Conservation (phyloP, 2,329 filamentous ascomycete genomes). For the Scortechinia acanthostroma region DNA sequence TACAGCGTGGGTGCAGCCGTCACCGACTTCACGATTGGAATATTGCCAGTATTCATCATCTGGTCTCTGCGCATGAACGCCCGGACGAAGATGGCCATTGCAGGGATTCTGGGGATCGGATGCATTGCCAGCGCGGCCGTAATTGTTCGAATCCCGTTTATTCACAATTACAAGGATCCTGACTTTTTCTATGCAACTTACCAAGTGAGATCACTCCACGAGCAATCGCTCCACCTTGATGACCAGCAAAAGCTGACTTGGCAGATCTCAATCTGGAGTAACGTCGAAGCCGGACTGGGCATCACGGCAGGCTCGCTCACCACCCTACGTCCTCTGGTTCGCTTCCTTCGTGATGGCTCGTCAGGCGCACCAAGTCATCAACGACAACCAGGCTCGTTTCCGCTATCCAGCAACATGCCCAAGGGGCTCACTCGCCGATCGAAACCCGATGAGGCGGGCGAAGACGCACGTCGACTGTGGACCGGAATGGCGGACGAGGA, state of each 20-base stretch:
- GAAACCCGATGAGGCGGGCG: too few species aligned
- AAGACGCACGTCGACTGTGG: too few species aligned
- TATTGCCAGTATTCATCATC: not conserved
- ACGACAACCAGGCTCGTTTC: not conserved
- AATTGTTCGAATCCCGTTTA: not conserved
- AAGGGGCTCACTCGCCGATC: too few species aligned
- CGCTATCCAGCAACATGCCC: not conserved
- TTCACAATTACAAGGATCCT: not conserved
- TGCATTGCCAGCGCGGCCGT: not conserved
- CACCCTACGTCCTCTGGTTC: not conserved
- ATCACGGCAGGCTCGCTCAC: not conserved
- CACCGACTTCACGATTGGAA: not conserved
- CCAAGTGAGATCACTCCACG: too few species aligned
- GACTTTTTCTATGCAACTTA: not conserved
- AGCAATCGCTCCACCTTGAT: not conserved
- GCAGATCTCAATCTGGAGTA: not conserved
- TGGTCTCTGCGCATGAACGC: not conserved
- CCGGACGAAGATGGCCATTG: not conserved
- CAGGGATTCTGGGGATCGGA: not conserved
- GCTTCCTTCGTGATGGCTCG: not conserved
- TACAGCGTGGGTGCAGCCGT: not conserved
- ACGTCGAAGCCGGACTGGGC: not conserved
- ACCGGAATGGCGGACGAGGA: too few species aligned
- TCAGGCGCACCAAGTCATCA: not conserved
- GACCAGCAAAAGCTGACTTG: constrained; percentile 5